Base-by-base conservation (phyloP, 2,329 filamentous ascomycete species). In the Rhexocercosporidium sp. region DNA sequence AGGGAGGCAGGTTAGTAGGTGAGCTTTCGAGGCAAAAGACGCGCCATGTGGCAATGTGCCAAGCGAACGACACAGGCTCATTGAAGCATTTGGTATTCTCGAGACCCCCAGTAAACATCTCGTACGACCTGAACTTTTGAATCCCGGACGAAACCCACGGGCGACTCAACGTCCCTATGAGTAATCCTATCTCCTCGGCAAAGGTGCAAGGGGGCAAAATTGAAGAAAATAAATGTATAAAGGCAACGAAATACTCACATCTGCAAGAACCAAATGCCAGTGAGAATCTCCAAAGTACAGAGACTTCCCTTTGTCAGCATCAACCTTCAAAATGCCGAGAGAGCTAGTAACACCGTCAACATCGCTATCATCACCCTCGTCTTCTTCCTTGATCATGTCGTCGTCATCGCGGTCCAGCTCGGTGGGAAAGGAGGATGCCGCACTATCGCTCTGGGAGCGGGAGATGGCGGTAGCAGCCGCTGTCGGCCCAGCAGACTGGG, bases 271-370 rank as follows among this genome's bases (percentile, higher is more conserved):
- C 46, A 90, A 88, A 73, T 92, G 90, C 93, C 93, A 96, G 78
- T 96, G 92, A 64, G 92, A 90, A 71, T 93, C 90, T 65, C 92
- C 93, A 69, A 95, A 83, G 77, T 96, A 96, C 44, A 92, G 88
- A 27, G 91, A 90, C 78, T 93, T 93, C 64, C 85, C 83, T 74
- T 92, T 91, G 75, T 92, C 92, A 25, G 84, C 79, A 74, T 94
- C 92, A 70, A 97, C 90, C 76, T 94, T 94, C 75, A 97, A 85
- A 54, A 94, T 84, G n/a, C 93, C 93, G 69, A 96, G 85, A 0
- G 91, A 93, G 66, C 89, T 89, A 4, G 90, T 89, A 53, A 90
- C 88, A 49, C 89, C 87, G 69, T 93, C 91, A 8, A 88, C 85
- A 72, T 93, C 90, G 75, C 89, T 92, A 66, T 90, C 88, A 66